Evolutionary conservation across 192 early-diverging fungal species (phyloP).

Genomic region (Gonapodya prolifera): DNA sequence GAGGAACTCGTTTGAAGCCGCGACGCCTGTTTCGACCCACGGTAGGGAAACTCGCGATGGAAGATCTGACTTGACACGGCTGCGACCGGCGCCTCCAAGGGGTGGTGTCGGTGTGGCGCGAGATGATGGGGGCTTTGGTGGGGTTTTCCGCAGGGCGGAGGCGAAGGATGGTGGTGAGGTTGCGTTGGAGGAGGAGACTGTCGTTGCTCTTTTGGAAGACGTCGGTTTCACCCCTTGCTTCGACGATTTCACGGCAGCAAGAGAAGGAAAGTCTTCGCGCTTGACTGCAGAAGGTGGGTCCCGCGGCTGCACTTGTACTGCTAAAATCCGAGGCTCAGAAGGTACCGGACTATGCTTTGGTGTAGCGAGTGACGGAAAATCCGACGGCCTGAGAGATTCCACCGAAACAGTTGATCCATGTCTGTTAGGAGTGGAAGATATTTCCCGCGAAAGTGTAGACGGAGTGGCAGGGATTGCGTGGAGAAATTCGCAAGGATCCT

Average conservation of each 20-base stretch:
- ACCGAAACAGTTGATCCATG: background rate
- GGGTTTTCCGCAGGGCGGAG: background rate
- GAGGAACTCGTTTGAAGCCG: background rate
- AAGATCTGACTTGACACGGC: too few relatives aligned
- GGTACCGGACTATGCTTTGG: background rate
- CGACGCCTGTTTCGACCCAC: background rate
- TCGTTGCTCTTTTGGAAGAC: background rate
- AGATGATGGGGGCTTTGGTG: background rate
- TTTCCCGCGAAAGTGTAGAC: background rate
- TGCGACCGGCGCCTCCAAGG: too few relatives aligned
- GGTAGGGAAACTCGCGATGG: background rate
- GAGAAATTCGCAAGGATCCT: background rate
- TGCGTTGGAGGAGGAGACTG: background rate
- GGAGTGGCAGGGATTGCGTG: background rate
- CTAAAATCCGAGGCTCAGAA: background rate
- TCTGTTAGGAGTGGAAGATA: background rate
- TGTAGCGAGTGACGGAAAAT: background rate
- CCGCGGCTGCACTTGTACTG: background rate
- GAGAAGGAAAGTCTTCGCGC: background rate
- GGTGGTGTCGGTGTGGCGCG: background rate
- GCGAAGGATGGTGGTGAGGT: background rate
- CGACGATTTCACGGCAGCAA: background rate
- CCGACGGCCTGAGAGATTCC: background rate
- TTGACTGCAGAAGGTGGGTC: background rate
- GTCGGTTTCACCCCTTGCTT: background rate